Percentiles rank a stretch among this genome's conserved stretches.
Conservation (phyloP, 2,329 filamentous ascomycete species). For the Alternaria brassicicola region DNA sequence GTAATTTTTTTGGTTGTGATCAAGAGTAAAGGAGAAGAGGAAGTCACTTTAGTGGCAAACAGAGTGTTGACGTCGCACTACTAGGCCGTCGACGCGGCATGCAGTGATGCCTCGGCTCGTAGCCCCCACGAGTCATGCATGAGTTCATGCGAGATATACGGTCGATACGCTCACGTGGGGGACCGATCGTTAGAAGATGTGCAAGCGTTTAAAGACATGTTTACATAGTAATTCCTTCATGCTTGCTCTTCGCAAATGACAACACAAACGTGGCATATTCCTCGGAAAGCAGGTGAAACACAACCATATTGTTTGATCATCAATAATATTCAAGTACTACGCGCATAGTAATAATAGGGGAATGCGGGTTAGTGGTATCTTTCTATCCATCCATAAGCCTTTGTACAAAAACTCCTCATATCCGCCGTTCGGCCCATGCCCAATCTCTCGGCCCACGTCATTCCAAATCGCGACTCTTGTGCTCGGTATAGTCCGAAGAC, state of each 20-base stretch:
- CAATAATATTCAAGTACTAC: neutral
- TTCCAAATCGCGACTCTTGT: no score
- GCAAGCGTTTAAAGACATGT: neutral
- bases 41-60: conserved; percentile 6
- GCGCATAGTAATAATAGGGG: neutral
- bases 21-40: neutral
- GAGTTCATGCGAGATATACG: conserved; percentile 3
- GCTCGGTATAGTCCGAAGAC: neutral
- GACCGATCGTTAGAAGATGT: neutral
- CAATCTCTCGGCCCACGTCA: no score
- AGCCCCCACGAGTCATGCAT: conserved; percentile 12
- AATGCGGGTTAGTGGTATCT: conserved; percentile 11
- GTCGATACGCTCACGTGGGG: conserved; percentile 4
- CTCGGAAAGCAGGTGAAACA: neutral
- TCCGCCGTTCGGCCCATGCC: no score
- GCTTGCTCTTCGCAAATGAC: neutral
- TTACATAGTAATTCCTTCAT: neutral
- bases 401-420: conserved; percentile 5
- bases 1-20: no score
- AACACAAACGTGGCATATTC: neutral
- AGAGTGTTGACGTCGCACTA: conserved; percentile 23
- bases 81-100: neutral
- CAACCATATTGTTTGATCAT: neutral
- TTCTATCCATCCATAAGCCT: neutral
- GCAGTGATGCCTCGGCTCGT: conserved; percentile 18